Base-by-base conservation (phyloP, 345 rosid species). In the Psidium friedrichsthalianum region DNA sequence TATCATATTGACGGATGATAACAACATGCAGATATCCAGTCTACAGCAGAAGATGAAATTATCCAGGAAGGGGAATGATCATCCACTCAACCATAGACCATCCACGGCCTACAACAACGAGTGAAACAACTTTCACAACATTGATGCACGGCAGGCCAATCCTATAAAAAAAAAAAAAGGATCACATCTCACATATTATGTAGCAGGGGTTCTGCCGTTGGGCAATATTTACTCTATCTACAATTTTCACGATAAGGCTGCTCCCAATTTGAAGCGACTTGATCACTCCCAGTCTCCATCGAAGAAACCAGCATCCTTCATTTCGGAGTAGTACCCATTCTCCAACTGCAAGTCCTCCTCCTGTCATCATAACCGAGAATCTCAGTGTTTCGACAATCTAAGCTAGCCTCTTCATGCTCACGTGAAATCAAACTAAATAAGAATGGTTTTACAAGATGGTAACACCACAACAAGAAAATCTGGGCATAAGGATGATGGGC, bases 261-360 rank as follows among this genome's bases (percentile, higher is more conserved):
- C 42, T n/a, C 55, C 27, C 22, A n/a, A 42, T 36, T 21, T 2
- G 47, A 53, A 52, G 7, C 25, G 14, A 32, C 25, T 47, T 49
- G 29, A 51, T 89, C 91, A 96, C 52, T 94, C 97, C 99, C 99
- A 96, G 47, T 94, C 99, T 36, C 90, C 91, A 83, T 95, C 98
- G 74, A 94, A 96, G 90, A 94, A 95, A 53, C 98, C 99, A 3
- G 98, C 99, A 89, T 96, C 98, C 89, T 94, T 94, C 99, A 95
- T 95, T 89, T 96, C 98, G 6, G 99, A 96, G 92, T 95, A 96
- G 93, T 94, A 93, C 29, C 92, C 95, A 86, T 91, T 94, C 90
- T 95, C 99, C 86, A 96, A 89, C 76, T 90, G 92, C 90, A 96
- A 83, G 86, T 94, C 98, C 78, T 94, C 98, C 89, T 95, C 98